A percentile compares a stretch with the other conserved stretches of the same genome.
These are phyloP conservation scores for Boletus putidus DNA, from an alignment of 1,284 basidiomycete species.

Conservation along the genomic window DNA sequence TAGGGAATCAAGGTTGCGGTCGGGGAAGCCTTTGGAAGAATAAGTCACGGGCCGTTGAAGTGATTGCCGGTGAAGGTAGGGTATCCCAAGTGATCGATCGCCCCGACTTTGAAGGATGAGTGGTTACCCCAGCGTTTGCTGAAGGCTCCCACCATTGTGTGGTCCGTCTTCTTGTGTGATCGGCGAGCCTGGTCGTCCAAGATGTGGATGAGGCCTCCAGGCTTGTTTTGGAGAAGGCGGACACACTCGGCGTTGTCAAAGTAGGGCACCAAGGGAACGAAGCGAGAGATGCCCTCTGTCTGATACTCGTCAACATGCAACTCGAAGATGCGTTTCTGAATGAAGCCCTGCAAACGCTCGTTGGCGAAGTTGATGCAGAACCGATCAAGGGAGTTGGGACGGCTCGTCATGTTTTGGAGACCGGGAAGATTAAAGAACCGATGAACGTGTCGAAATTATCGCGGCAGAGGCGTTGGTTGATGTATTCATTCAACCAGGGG, in stretches of 20 bases:
- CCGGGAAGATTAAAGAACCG: slow-evolving; percentile 96
- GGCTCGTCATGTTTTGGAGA: slow-evolving; percentile 82
- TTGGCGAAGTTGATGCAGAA: slow-evolving; percentile 97
- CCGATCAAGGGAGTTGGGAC: slow-evolving; percentile 91
- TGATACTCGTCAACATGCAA: too few relatives aligned
- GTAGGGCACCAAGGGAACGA: too few relatives aligned
- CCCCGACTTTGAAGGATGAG: slow-evolving; percentile 81
- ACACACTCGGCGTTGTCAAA: too few relatives aligned
- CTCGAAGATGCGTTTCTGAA: too few relatives aligned
- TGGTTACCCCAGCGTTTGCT: slow-evolving; percentile 94
- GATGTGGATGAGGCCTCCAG: slow-evolving; percentile 91
- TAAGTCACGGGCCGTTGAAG: slow-evolving; percentile 90
- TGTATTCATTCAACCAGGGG: slow-evolving; percentile 94
- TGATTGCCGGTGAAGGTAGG: slow-evolving; percentile 92
- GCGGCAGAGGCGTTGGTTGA: slow-evolving; percentile 91
- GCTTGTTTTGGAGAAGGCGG: too few relatives aligned
- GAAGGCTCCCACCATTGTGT: slow-evolving; percentile 94
- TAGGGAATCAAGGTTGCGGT: slow-evolving; percentile 85
- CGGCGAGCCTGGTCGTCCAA: slow-evolving; percentile 95
- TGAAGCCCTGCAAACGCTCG: slow-evolving; percentile 85
- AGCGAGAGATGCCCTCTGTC: too few relatives aligned
- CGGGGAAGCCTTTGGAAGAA: slow-evolving; percentile 85
- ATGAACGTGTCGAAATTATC: slow-evolving; percentile 93
- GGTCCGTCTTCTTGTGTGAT: slow-evolving; percentile 87
- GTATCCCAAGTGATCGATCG: slow-evolving; percentile 74